phyloP scores from a whole-genome alignment of 2,329 filamentous ascomycete species.

The Aspergillus pseudotamarii region DNA sequence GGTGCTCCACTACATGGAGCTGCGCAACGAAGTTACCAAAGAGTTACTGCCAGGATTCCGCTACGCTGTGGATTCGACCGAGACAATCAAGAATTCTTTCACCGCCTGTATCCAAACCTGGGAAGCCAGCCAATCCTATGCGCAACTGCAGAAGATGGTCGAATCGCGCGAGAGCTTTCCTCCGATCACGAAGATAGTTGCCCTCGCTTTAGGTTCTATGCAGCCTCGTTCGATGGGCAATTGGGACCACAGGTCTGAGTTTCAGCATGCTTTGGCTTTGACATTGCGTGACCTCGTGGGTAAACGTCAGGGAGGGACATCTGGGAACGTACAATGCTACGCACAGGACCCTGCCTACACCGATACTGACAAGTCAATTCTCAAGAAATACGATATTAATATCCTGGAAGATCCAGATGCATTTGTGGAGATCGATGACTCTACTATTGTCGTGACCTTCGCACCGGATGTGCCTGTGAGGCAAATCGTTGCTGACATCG shows the following conservation, averaged over 20 bases:
- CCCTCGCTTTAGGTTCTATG: constrained; percentile 1
- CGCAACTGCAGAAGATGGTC: not conserved
- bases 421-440: constrained; percentile 35
- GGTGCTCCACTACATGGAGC: not conserved
- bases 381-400: constrained; percentile 7
- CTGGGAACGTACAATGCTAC: constrained; percentile 11
- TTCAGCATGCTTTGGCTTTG: constrained; percentile 12
- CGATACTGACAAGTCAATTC: constrained; percentile 10
- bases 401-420: constrained; percentile 23
- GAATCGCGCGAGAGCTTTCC: not conserved
- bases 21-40: not conserved
- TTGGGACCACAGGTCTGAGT: not conserved
- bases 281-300: constrained; percentile 4
- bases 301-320: not conserved
- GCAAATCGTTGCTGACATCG: constrained; percentile 38
- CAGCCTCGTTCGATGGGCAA: not conserved
- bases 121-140: not conserved
- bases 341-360: constrained; percentile 21
- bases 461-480: constrained; percentile 31
- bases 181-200: constrained; percentile 4
- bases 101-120: not conserved
- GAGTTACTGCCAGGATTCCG: not conserved
- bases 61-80: not conserved
- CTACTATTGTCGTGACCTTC: constrained; percentile 34
- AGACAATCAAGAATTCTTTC: not conserved